Conservation (phyloP, 2,329 filamentous ascomycete species). For the Tolypocladium tropicale region DNA sequence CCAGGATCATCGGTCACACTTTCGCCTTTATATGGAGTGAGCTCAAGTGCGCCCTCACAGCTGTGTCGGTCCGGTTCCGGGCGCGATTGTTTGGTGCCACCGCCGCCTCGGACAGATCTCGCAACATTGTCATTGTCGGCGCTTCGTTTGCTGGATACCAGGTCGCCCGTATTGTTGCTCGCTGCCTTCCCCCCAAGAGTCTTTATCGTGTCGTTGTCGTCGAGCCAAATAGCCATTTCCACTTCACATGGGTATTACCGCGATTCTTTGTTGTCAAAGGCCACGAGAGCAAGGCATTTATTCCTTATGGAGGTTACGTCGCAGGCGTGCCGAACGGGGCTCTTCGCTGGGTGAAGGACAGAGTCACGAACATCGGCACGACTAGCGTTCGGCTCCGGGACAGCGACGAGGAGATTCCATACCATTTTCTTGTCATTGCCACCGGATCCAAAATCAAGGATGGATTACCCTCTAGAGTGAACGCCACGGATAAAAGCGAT, state of each 20-base stretch:
- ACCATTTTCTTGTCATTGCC: constrained; percentile 46
- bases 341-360: constrained; percentile 30
- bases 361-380: constrained; percentile 26
- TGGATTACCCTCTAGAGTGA: constrained; percentile 37
- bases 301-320: constrained; percentile 42
- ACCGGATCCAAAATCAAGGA: constrained; percentile 39
- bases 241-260: constrained; percentile 51
- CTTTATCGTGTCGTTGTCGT: constrained; percentile 42
- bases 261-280: constrained; percentile 43
- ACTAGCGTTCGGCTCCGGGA: constrained; percentile 26
- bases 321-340: constrained; percentile 20
- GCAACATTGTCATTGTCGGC: constrained; percentile 45
- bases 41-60: constrained; percentile 8
- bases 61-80: constrained; percentile 6
- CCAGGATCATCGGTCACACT: constrained; percentile 16
- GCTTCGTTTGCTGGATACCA: constrained; percentile 48
- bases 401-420: constrained; percentile 34
- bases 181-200: constrained; percentile 33
- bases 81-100: constrained; percentile 6
- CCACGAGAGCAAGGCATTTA: constrained; percentile 49
- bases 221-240: constrained; percentile 50
- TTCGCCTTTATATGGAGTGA: constrained; percentile 13
- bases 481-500: constrained; percentile 27
- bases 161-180: constrained; percentile 35
- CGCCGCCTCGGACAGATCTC: constrained; percentile 12